These are phyloP conservation scores for Fusarium algeriense DNA, from an alignment of 2,329 filamentous ascomycete genomes.

Conservation along the genomic window DNA sequence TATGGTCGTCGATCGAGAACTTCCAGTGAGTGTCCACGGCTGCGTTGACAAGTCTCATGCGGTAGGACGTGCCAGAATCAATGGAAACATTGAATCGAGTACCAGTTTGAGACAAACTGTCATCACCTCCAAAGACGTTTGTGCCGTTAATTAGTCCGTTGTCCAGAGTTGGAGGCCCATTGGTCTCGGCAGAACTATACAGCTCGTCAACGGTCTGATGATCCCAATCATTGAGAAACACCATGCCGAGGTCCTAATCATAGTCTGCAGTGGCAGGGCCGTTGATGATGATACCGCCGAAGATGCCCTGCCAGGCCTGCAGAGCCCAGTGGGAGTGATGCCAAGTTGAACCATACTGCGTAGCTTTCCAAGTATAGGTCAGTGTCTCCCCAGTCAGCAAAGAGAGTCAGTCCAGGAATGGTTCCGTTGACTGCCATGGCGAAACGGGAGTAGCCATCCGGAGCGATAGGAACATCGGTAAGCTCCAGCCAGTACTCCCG, in stretches of 20 bases:
- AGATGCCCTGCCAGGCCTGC: constrained; percentile 65
- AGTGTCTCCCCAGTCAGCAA: constrained; percentile 64
- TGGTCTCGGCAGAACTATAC: constrained; percentile 31
- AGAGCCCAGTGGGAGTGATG: constrained; percentile 71
- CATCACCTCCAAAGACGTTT: constrained; percentile 52
- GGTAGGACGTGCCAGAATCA: constrained; percentile 57
- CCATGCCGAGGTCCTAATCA: constrained; percentile 71
- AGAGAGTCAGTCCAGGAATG: constrained; percentile 70
- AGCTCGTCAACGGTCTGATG: constrained; percentile 59
- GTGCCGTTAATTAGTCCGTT: constrained; percentile 62
- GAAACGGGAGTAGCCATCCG: constrained; percentile 59
- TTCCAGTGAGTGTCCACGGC: constrained; percentile 59
- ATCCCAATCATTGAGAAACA: constrained; percentile 72
- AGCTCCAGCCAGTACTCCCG: constrained; percentile 63
- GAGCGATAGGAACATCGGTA: constrained; percentile 54
- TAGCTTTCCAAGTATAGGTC: constrained; percentile 70
- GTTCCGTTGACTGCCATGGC: constrained; percentile 66
- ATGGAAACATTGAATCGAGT: constrained; percentile 55
- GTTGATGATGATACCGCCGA: constrained; percentile 71
- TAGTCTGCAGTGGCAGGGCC: constrained; percentile 70
- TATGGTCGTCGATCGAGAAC: constrained; percentile 69
- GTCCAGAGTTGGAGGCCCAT: constrained; percentile 54
- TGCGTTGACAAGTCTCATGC: constrained; percentile 62
- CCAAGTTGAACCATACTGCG: constrained; percentile 67
- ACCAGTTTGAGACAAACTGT: constrained; percentile 42